Base-by-base conservation (phyloP, 352 stramenopile genomes). In the Saprolegnia parasitica region DNA sequence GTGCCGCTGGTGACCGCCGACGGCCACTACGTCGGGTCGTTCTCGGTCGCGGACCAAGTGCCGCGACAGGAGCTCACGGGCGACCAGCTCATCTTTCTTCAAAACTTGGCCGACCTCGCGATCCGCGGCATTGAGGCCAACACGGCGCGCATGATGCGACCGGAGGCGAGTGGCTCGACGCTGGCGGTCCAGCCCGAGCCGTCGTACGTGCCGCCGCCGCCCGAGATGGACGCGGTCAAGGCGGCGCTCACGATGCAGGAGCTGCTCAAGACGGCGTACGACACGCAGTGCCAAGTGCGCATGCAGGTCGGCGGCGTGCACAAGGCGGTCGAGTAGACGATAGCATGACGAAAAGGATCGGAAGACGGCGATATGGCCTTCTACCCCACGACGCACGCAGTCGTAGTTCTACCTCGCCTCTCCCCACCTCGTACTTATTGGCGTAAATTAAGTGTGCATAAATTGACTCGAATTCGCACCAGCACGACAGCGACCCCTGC, bases 161-260 rank as follows among this genome's bases (percentile, higher is more conserved):
- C 24, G 32, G 21, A 8, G 0, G 47, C 9, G 9, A 62, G 42
- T 0, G 10, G 20, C 37, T 35, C 37, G 21, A 21, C 16, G 50
- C 21, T 61, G 6, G n/a, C 39, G 11, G 20, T 70, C 11, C 4
- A 20, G 11, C 15, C 32, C 35, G 45, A 52, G 47, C 20, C 54
- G 21, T 24, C 39, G 32, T 70, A 70, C 40, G 40, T 37, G 24
- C 72, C 76, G 20, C 73, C 83, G 52, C 73, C 79, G 18, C 26
- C 66, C 18, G 77, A 82, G 46, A 88, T 91, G 81, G 83, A 92
- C 74, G 68, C 84, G 18, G 71, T 72, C 18, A 77, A 90, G 37
- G 84, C 83, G 20, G 79, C 89, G 58, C 55, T 87, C 58, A 92
- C 83, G 18, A 94, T 94, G 86, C 86, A 92, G 76, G 83, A 94